Percentiles rank a stretch among this genome's conserved stretches.
Evolutionary conservation across 2,329 filamentous ascomycete species (phyloP).

Genomic region (Talaromyces amestolkiae): DNA sequence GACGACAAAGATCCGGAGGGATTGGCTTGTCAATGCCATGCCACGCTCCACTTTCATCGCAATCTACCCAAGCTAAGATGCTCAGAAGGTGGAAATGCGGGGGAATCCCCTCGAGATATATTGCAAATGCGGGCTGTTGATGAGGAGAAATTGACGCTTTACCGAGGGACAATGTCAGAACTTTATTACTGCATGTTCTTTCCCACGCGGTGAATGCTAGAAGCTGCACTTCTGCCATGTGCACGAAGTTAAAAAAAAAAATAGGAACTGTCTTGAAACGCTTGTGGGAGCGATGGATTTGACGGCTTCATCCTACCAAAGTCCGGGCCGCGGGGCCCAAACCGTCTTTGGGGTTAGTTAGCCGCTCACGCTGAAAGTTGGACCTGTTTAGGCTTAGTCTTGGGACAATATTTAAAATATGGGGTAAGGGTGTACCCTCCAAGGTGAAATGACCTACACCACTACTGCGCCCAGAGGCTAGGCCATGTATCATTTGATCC

Average conservation of each 20-base stretch:
- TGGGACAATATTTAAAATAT: neutral
- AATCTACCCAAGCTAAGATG: neutral
- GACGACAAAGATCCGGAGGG: neutral
- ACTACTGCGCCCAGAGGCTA: neutral
- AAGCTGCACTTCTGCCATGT: neutral
- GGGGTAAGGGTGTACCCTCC: neutral
- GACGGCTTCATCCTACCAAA: neutral
- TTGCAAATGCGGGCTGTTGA: neutral
- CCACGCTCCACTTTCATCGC: neutral
- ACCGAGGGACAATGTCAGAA: neutral
- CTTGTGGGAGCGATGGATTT: neutral
- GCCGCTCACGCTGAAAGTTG: neutral
- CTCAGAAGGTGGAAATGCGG: neutral
- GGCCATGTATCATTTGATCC: slow-evolving; percentile 4
- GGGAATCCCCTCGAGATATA: neutral
- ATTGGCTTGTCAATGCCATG: neutral
- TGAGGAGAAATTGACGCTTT: neutral
- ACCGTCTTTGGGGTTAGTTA: neutral
- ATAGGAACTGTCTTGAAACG: neutral
- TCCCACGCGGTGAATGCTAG: neutral
- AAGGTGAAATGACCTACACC: neutral
- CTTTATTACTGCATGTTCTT: neutral
- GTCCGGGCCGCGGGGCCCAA: neutral
- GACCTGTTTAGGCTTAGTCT: neutral
- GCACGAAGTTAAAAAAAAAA: neutral